Conservation (phyloP, 345 rosid genomes). For the Nasturtium officinale region DNA sequence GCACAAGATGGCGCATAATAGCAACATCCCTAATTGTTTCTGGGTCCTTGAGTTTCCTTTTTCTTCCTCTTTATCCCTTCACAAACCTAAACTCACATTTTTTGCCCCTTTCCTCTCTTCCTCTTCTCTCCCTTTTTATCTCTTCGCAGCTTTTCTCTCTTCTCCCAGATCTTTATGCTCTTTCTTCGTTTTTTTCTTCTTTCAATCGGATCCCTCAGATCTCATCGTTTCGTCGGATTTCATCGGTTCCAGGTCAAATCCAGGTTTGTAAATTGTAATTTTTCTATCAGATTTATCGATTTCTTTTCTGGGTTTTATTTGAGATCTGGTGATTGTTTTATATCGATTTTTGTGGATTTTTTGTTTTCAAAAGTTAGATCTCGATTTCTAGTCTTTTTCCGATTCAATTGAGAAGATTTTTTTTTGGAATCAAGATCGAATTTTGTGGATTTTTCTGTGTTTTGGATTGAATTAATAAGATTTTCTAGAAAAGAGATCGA, state of each 20-base stretch:
- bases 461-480: background rate
- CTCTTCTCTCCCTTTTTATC: constrained; percentile 6
- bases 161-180: constrained; percentile 19
- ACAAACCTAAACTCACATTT: constrained; percentile 16
- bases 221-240: constrained; percentile 25
- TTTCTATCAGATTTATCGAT: constrained; percentile 17
- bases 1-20: constrained; percentile 43
- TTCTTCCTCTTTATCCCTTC: constrained; percentile 37
- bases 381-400: background rate
- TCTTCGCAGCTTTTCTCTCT: constrained; percentile 23
- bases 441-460: background rate
- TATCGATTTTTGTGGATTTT: background rate
- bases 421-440: background rate
- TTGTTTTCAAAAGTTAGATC: background rate
- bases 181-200: constrained; percentile 13
- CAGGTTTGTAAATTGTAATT: constrained; percentile 14
- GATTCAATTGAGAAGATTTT: background rate
- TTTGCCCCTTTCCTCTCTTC: background rate
- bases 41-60: constrained; percentile 44
- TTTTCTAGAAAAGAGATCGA: background rate
- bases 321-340: constrained; percentile 18
- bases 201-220: constrained; percentile 1
- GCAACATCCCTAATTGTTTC: constrained; percentile 36
- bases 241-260: constrained; percentile 17
- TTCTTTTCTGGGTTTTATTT: background rate